Conservation (phyloP, 768 basidiomycete species). For the Suillus clintonianus region DNA sequence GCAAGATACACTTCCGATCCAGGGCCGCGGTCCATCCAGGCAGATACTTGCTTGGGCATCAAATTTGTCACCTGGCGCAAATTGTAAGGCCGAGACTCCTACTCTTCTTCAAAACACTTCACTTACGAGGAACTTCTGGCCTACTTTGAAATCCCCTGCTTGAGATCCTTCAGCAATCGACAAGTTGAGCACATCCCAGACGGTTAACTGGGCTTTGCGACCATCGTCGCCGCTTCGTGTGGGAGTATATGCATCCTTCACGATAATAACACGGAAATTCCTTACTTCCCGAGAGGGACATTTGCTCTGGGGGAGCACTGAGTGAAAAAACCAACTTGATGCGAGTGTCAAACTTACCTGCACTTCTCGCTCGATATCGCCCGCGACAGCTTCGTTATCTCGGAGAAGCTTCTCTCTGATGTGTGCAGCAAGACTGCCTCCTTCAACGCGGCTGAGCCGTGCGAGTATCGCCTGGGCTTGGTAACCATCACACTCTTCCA, state of each 20-base stretch:
- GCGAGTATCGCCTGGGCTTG: conserved; percentile 46
- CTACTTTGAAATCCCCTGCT: conserved; percentile 54
- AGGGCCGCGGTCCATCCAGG: conserved; percentile 69
- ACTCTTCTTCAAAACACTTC: neutral
- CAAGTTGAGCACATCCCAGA: conserved; percentile 74
- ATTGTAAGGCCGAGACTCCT: neutral
- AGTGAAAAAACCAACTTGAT: neutral
- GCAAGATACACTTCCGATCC: conserved; percentile 71
- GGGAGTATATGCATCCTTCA: conserved; percentile 53
- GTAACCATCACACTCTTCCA: conserved; percentile 52
- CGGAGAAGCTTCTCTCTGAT: conserved; percentile 48
- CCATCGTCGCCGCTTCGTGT: conserved; percentile 51
- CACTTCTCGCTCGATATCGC: conserved; percentile 74
- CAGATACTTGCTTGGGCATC: conserved; percentile 61
- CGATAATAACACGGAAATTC: conserved; percentile 71
- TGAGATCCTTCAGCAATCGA: conserved; percentile 50
- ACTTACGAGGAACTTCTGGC: conserved; percentile 70
- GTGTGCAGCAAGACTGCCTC: conserved; percentile 63
- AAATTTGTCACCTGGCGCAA: conserved; percentile 57
- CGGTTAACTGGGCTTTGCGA: conserved; percentile 73
- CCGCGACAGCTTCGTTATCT: conserved; percentile 50
- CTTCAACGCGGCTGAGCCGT: conserved; percentile 44
- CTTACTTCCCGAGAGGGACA: conserved; percentile 79
- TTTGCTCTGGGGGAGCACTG: conserved; percentile 38
- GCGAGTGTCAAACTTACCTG: conserved; percentile 47